phyloP scores from a whole-genome alignment of 1,139 yeast species.

The Suhomyces taliae region DNA sequence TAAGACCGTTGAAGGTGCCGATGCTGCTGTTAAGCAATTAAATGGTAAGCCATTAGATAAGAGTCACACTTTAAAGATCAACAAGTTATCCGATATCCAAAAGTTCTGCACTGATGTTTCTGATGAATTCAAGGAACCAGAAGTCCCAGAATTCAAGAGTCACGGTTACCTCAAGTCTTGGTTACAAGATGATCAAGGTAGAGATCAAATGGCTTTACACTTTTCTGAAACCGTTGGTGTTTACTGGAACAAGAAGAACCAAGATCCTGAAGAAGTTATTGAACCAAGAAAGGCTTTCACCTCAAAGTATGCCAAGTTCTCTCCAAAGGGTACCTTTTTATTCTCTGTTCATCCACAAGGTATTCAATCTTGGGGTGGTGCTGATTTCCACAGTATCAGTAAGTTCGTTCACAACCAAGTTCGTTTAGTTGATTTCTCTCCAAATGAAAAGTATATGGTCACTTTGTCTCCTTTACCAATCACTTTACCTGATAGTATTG shows the following conservation, averaged over 20 bases:
- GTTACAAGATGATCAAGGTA: slow-evolving; percentile 85
- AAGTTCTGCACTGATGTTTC: slow-evolving; percentile 69
- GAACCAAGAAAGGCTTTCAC: slow-evolving; percentile 86
- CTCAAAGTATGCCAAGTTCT: slow-evolving; percentile 82
- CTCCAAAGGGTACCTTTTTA: slow-evolving; percentile 90
- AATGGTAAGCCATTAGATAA: slow-evolving; percentile 92
- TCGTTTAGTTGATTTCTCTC: slow-evolving; percentile 87
- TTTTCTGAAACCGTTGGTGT: slow-evolving; percentile 79
- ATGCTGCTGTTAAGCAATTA: slow-evolving; percentile 73
- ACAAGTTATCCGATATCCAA: slow-evolving; percentile 82
- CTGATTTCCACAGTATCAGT: slow-evolving; percentile 67
- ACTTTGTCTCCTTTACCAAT: slow-evolving; percentile 90
- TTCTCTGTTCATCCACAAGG: slow-evolving; percentile 94
- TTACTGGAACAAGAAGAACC: slow-evolving; percentile 80
- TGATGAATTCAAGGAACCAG: slow-evolving; percentile 69
- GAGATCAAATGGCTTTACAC: slow-evolving; percentile 89
- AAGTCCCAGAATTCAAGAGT: slow-evolving; percentile 65
- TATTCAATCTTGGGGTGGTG: slow-evolving; percentile 96
- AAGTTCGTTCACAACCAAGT: slow-evolving; percentile 90
- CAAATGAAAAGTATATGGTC: slow-evolving; percentile 85
- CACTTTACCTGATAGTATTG: slow-evolving; percentile 64
- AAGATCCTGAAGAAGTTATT: slow-evolving; percentile 73
- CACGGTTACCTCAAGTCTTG: slow-evolving; percentile 85
- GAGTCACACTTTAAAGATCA: slow-evolving; percentile 85
- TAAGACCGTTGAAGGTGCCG: slow-evolving; percentile 66